These are phyloP conservation scores for Choiromyces venosus DNA, from an alignment of 495 filamentous ascomycete species.

Conservation along the genomic window DNA sequence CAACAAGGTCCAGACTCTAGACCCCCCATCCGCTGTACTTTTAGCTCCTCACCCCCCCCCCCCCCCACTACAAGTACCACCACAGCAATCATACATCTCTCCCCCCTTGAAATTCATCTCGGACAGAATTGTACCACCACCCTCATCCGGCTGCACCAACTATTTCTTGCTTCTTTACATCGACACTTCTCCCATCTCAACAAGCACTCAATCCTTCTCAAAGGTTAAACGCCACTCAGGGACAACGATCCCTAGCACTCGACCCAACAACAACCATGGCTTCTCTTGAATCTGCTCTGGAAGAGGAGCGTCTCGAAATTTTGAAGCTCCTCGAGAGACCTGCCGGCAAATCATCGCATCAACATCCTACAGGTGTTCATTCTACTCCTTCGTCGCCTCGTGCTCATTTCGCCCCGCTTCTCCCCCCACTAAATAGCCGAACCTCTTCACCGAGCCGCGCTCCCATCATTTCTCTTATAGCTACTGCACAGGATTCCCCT, in stretches of 20 bases:
- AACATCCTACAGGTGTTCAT: slow-evolving; percentile 49
- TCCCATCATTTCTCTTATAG: slow-evolving; percentile 36
- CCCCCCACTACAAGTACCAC: neutral
- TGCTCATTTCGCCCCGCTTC: slow-evolving; percentile 39
- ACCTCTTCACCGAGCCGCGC: slow-evolving; percentile 47
- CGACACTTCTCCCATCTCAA: neutral
- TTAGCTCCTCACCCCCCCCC: neutral
- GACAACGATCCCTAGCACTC: neutral
- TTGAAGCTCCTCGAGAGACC: slow-evolving; percentile 57
- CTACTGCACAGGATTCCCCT: slow-evolving; percentile 19
- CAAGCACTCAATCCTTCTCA: slow-evolving; percentile 12
- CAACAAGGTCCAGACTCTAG: neutral
- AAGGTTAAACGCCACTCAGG: slow-evolving; percentile 1
- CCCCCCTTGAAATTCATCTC: slow-evolving; percentile 2
- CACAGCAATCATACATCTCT: neutral
- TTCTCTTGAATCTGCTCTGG: slow-evolving; percentile 66
- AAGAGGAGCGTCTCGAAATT: slow-evolving; percentile 67
- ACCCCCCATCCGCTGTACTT: neutral
- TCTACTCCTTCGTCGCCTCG: slow-evolving; percentile 52
- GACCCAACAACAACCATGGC: slow-evolving; percentile 38
- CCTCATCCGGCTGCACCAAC: slow-evolving; percentile 7
- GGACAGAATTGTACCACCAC: slow-evolving; percentile 12
- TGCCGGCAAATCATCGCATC: slow-evolving; percentile 34
- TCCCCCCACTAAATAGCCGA: slow-evolving; percentile 48
- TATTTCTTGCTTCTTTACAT: slow-evolving; percentile 5